These are phyloP conservation scores for Paecilomyces fulvus DNA, from an alignment of 2,329 filamentous ascomycete species.

Conservation along the genomic window DNA sequence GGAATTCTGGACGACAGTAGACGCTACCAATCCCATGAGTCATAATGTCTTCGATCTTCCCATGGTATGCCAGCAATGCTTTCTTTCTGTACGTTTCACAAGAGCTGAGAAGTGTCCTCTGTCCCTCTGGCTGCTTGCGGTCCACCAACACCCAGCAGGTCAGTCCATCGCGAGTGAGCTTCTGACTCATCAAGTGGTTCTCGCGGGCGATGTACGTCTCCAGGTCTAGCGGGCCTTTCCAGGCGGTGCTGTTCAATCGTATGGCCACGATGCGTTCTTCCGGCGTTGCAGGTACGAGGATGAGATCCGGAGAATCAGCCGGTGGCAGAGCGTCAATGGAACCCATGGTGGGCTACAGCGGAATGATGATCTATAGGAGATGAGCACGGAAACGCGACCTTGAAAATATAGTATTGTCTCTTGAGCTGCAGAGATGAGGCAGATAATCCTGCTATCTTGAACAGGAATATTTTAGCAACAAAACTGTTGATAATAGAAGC, in stretches of 20 bases:
- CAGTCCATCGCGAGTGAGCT: conserved; percentile 47
- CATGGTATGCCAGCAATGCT: conserved; percentile 38
- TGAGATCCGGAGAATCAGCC: conserved; percentile 43
- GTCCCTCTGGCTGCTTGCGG: conserved; percentile 25
- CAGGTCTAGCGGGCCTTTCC: conserved; percentile 48
- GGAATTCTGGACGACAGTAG: conserved; percentile 59
- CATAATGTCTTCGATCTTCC: conserved; percentile 46
- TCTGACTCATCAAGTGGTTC: conserved; percentile 41
- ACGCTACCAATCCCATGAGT: conserved; percentile 73
- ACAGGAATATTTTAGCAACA: background rate
- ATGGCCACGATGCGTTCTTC: conserved; percentile 46
- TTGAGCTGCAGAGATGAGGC: background rate
- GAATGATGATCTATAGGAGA: background rate
- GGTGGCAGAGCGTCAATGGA: conserved; percentile 36
- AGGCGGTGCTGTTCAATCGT: conserved; percentile 47
- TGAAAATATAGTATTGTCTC: background rate
- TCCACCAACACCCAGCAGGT: conserved; percentile 55
- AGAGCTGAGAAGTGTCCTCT: conserved; percentile 45
- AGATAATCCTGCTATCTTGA: background rate
- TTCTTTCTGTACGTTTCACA: conserved; percentile 47
- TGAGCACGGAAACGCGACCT: background rate
- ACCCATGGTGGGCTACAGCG: conserved; percentile 21
- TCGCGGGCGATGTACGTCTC: conserved; percentile 53
- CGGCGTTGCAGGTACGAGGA: conserved; percentile 46
- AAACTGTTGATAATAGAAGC: background rate